Base-by-base conservation (phyloP, 805 yeast species). In the Geotrichum ghanense region DNA sequence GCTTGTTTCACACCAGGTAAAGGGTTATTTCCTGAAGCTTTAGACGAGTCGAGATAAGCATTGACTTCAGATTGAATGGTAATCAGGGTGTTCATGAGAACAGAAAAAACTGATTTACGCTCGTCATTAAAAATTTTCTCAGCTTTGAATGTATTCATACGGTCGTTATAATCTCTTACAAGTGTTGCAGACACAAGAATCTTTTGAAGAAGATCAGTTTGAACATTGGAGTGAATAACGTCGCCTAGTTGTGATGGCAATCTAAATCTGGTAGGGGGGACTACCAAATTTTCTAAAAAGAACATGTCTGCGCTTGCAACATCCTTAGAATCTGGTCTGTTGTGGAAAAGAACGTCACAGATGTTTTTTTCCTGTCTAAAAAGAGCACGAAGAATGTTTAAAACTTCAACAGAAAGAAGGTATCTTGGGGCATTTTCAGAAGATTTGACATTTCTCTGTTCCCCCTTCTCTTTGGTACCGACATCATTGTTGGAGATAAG, bases 1-100 rank as follows among this genome's bases (percentile, higher is more conserved):
- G 95, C 95, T 72, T 92, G 98, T 64, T 92, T 92, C 59, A 92
- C 79, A 71, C 99, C 99, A 2, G 99, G 99, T 35, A 78, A 75
- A 22, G 96, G 89, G 44, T 76, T 67, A 52, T 80, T 77, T 10
- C 83, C 79, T 21, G 80, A 80, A 42, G 72, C 74, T 67, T 92
- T 90, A 42, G 95, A 78, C 34, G 94, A 79, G 66, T 92, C 99
- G 49, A 92, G 80, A 60, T 89, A 85, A 9, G 88, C 90, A 60
- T 92, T 92, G 50, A 88, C 97, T 59, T 89, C 96, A 62, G 87
- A 87, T 68, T 92, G 99, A 50, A 92, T 68, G 27, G 95, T 83
- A 31, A 92, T 97, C 67, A 94, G 92, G 17, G 94, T 81, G 64
- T 92, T 90, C 95, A 92, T 90, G 58, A 92, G 75, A 67, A 95